Conservation (phyloP, 2,329 filamentous ascomycete genomes). For the Penicillium vulpinum region DNA sequence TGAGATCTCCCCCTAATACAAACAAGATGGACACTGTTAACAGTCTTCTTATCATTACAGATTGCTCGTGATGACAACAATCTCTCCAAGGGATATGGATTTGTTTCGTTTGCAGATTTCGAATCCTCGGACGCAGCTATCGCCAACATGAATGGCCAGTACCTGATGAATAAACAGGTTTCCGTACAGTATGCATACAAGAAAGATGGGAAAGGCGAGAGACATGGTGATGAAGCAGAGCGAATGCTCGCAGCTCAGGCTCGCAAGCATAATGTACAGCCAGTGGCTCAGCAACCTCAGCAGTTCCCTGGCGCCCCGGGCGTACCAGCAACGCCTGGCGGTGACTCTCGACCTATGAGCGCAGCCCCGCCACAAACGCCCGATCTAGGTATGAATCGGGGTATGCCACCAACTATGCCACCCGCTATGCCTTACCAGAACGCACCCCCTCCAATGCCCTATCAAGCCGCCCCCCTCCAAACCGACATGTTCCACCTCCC, state of each 20-base stretch:
- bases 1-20: constrained; percentile 40
- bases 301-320: constrained; percentile 59
- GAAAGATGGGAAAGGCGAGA: constrained; percentile 96
- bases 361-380: constrained; percentile 26
- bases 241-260: constrained; percentile 87
- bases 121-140: constrained; percentile 91
- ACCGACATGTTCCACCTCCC: constrained; percentile 60
- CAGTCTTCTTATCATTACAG: constrained; percentile 36
- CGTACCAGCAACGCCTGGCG: constrained; percentile 42
- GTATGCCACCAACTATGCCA: constrained; percentile 39
- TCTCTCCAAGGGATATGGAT: constrained; percentile 91
- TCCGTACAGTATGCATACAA: constrained; percentile 98
- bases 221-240: constrained; percentile 93
- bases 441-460: constrained; percentile 46
- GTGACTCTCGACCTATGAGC: constrained; percentile 40
- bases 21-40: constrained; percentile 1
- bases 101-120: constrained; percentile 90
- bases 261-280: constrained; percentile 88
- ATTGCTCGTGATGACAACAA: constrained; percentile 82
- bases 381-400: constrained; percentile 43
- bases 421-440: constrained; percentile 41
- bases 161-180: constrained; percentile 94
- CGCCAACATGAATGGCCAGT: constrained; percentile 91
- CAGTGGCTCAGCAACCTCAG: constrained; percentile 71
- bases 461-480: constrained; percentile 46